Conservation (phyloP, 148 eudicot species). For the Cornus controversa region DNA sequence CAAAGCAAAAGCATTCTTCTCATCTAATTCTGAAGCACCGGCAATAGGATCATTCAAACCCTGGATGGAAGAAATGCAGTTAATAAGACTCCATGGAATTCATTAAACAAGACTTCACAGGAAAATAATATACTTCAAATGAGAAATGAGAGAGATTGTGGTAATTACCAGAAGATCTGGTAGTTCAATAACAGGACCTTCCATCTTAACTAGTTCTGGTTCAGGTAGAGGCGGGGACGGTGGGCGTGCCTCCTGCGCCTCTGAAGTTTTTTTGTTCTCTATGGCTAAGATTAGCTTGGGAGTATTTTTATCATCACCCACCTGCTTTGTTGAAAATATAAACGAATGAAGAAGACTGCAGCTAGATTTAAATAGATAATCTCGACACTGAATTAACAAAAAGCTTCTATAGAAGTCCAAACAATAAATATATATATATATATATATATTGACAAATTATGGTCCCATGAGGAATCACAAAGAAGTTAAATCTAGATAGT, state of each 20-base stretch:
- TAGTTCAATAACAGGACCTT: slow-evolving; percentile 59
- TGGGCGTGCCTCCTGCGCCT: too few species aligned
- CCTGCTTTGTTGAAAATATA: slow-evolving; percentile 36
- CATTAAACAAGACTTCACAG: background rate
- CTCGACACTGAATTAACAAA: background rate
- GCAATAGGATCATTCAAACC: slow-evolving; percentile 61
- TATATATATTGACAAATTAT: background rate
- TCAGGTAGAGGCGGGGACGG: slow-evolving; percentile 50
- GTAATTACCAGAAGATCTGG: slow-evolving; percentile 81
- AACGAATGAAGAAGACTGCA: slow-evolving; percentile 11
- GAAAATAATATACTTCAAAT: background rate
- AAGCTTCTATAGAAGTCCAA: background rate
- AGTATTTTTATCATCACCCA: slow-evolving; percentile 40
- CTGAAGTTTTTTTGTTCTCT: too few species aligned
- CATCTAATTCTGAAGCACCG: slow-evolving; percentile 60
- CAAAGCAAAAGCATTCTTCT: slow-evolving; percentile 72
- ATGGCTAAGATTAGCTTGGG: slow-evolving; percentile 51
- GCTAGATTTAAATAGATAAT: background rate
- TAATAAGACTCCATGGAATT: background rate
- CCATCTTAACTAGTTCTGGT: slow-evolving; percentile 52
- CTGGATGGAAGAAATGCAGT: slow-evolving; percentile 29
- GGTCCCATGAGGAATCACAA: background rate
- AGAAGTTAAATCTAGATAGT: background rate
- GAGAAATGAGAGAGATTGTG: background rate
- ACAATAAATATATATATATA: background rate